Base-by-base conservation (phyloP, 2,329 filamentous ascomycete genomes). In the Neonectria coccinea region DNA sequence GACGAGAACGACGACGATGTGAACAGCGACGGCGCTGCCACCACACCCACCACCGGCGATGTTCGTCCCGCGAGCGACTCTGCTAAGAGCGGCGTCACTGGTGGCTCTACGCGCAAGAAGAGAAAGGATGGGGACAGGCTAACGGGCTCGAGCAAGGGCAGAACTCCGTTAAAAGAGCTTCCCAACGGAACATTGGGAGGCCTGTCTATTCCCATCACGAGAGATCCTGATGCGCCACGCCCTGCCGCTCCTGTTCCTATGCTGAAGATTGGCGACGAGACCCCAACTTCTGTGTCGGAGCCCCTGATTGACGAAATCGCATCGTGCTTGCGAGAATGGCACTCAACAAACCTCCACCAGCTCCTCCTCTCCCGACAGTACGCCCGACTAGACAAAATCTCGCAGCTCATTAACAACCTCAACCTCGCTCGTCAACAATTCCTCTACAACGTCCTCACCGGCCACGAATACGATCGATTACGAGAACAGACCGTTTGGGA, bases 211-310 rank as follows among this genome's bases (percentile, higher is more conserved):
- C 81, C 83, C 5, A 76, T 85, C 52, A 80, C 82, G 67, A 87
- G 90, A 67, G 88, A 94, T 72, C 89, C 90, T 2, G 84, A 88
- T 75, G 87, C 84, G 25, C 89, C 90, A 11, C 93, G 93, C 72
- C 96, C 95, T 31, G 88, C 93, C 11, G 97, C 97, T 11, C 96
- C 96, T 0, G 94, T 99, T 9, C 96, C 96, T 5, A 96, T 98
- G 92, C 86, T 99, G 57, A 97, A 97, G 79, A 95, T 99, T 77
- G 96, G 96, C 63, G 96, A 99, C 75, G 96, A 99, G 82, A 97
- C 94, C 2, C 93, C 94, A 1, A 97, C 93, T 0, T 97, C 94
- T 6, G 85, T 88, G 16, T 90, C 92, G 9, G 97, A 99, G 77
- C 96, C 96, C 2, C 81, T 99, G 66, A 94, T 99, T 25, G 96